These are phyloP conservation scores for Wickerhamomyces bovis DNA, from an alignment of 805 yeast species.

Conservation along the genomic window DNA sequence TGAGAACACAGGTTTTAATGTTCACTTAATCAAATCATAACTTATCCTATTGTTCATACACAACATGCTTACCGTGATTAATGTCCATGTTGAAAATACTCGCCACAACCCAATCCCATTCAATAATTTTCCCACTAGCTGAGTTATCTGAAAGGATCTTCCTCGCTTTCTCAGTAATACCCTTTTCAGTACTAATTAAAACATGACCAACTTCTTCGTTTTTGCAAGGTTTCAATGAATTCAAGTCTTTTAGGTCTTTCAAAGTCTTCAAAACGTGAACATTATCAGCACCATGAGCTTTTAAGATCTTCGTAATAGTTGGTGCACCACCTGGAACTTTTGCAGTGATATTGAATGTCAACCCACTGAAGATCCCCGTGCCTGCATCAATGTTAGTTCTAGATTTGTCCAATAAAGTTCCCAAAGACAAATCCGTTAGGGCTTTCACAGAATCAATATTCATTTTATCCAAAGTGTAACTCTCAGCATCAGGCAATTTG, in stretches of 20 bases:
- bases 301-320: slow-evolving; percentile 49
- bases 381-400: slow-evolving; percentile 6
- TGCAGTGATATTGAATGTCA: slow-evolving; percentile 49
- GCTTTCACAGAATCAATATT: slow-evolving; percentile 29
- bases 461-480: slow-evolving; percentile 30
- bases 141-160: slow-evolving; percentile 17
- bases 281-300: slow-evolving; percentile 48
- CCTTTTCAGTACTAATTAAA: slow-evolving; percentile 30
- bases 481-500: slow-evolving; percentile 18
- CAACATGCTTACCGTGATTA: slow-evolving; percentile 6
- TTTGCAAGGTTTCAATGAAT: slow-evolving; percentile 14
- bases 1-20: too few species aligned
- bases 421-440: slow-evolving; percentile 22
- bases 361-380: slow-evolving; percentile 39
- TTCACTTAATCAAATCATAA: too few species aligned
- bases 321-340: slow-evolving; percentile 56
- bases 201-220: slow-evolving; percentile 8
- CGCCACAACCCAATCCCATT: slow-evolving; percentile 61
- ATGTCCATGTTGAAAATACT: slow-evolving; percentile 45
- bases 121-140: slow-evolving; percentile 33
- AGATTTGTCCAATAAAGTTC: slow-evolving; percentile 9
- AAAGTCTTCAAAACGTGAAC: slow-evolving; percentile 24
- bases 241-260: slow-evolving; percentile 19
- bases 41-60: slow-evolving; percentile 1
- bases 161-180: slow-evolving; percentile 26